Base-by-base conservation (phyloP, 345 rosid genomes). In the Brassica rapa region DNA sequence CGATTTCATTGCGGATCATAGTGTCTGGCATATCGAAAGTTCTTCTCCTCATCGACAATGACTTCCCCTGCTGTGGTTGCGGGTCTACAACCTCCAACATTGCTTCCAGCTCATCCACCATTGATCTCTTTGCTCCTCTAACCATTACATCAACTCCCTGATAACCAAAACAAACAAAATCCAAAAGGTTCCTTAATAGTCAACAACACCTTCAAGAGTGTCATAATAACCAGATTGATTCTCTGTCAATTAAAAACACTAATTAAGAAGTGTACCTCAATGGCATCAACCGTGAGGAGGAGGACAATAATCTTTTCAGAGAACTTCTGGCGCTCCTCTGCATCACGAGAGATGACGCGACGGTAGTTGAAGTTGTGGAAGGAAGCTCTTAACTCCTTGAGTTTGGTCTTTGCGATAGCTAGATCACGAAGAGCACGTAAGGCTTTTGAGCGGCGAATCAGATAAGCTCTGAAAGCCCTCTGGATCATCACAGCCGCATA, bases 71-170 rank as follows among this genome's bases (percentile, higher is more conserved):
- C 9, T 11, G 3, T 37, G 98, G 96, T 66, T 93, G 93, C 25
- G 99, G 97, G 60, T 95, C 98, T 49, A 95, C 91, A 71, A 80
- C 93, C 3, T 95, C 98, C 10, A 95, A 87, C 96, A 93, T 93
- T 23, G 93, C 90, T 86, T 95, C 99, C 72, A 95, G 86, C 81
- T 95, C 98, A 64, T 88, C 96, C 69, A 93, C 85, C 94, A 95
- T 93, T 1, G 94, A 87, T 76, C 85, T 89, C 86, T 91, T 95
- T 0, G 96, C 86, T 51, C 86, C 53, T 79, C 99, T 82, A 73
- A 91, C 97, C 91, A 90, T 91, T 19, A 86, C 70, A 86, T 95
- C 98, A 83, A 81, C 85, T 55, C 98, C 99, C 97, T 92, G 68
- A 64, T 37, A 76, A 9, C 78, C 68, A 55, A 68, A n/a, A n/a